Evolutionary conservation across 495 filamentous ascomycete species (phyloP), one percentile per base, ranked within the genome.

Genomic region (Talaromyces ruber): DNA sequence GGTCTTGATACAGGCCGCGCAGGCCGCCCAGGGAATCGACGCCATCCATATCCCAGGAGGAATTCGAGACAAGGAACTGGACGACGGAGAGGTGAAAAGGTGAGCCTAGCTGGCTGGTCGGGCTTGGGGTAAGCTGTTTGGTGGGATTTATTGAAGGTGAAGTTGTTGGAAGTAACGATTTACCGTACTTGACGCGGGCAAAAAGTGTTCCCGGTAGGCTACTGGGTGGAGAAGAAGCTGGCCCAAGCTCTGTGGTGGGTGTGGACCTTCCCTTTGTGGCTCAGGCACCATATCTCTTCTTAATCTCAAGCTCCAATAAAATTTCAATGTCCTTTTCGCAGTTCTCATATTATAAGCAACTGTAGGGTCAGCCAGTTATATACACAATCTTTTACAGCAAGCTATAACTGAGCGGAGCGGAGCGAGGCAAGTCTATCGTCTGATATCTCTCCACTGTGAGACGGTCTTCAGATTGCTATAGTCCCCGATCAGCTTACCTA

Each of bases 1-100:
- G 82, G 72, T 96, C 91, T 66, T 84, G 82, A 71, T 92, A 88
- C 54, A 97, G 81, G 72, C 81, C 86, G 71, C 88, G 84, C 63
- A 96, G 84, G 72, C 81, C 81, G 63, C 83, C 84, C 69, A 92
- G 78, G 60, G 78, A 81, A 67, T 83, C 81, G 61, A 80, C 70
- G 53, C 85, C 84, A 68, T 85, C 83, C 91, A 92, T 93, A 45
- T 22, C 30, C 37, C 59, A 18, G 59, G n/a, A 5, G n/a, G 12
- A 5, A 29, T 60, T 22, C 2, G 30, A 16, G 28, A 9, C 18
- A 14, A 26, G 28, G 52, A 34, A n/a, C 39, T 12, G 18, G 25
- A 25, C 8, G 25, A 28, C 25, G 6, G 11, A 1, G 12, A 9
- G 22, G 5, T 21, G 21, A 24, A 21, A 50, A 21, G 21, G 45